Evolutionary conservation across 2,329 filamentous ascomycete species (phyloP).

Genomic region (Fusarium poae): DNA sequence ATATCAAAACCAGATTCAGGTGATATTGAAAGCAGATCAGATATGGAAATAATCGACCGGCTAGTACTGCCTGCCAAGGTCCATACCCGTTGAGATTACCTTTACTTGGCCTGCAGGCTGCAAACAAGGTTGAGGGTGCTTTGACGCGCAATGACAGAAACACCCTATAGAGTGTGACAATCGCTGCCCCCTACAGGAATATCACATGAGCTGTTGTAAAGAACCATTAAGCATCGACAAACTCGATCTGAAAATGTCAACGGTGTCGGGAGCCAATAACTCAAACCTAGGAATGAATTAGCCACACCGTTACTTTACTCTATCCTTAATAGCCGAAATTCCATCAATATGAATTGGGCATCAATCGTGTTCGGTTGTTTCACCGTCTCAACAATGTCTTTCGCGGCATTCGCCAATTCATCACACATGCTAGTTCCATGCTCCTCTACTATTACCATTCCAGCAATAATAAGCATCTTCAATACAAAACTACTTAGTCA

Average conservation of each 20-base stretch:
- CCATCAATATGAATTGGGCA: not conserved
- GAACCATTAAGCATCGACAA: constrained; percentile 8
- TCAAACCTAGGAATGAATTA: not conserved
- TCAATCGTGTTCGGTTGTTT: not conserved
- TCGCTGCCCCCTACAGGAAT: not conserved
- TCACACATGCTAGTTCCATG: not conserved
- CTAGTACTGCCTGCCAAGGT: constrained; percentile 15
- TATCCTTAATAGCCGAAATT: not conserved
- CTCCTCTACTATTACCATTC: not conserved
- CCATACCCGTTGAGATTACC: not conserved
- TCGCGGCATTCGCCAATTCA: not conserved
- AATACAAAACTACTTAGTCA: not conserved
- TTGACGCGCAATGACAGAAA: constrained; percentile 8
- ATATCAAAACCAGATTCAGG: not conserved
- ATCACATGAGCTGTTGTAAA: not conserved
- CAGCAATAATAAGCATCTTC: not conserved
- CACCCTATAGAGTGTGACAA: not conserved
- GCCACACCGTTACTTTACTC: not conserved
- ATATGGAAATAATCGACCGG: constrained; percentile 6
- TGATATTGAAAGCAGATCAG: not conserved
- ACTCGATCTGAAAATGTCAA: not conserved
- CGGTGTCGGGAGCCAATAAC: not conserved
- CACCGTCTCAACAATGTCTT: not conserved
- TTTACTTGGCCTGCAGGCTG: constrained; percentile 10
- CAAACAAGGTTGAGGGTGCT: constrained; percentile 13